Conservation (phyloP, 164 flowering plant genomes). For the Brasenia schreberi region DNA sequence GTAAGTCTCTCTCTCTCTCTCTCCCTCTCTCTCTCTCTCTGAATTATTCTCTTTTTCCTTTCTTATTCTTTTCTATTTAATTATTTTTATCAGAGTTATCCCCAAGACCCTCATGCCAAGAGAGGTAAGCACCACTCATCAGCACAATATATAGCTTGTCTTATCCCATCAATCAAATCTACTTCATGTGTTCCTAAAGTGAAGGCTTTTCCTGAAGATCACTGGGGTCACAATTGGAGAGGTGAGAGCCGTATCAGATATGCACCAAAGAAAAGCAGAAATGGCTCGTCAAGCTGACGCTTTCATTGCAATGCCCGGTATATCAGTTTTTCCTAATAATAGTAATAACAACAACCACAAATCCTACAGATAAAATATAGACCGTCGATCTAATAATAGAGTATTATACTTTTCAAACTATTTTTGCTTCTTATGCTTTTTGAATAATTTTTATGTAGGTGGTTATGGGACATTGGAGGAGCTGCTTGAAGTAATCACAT, state of each 20-base stretch:
- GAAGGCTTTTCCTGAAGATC: slow-evolving; percentile 25
- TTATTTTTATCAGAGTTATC: slow-evolving; percentile 46
- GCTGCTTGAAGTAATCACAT: slow-evolving; percentile 61
- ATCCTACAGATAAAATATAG: too few relatives aligned
- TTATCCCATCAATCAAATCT: not conserved
- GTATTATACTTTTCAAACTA: too few relatives aligned
- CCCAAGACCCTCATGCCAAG: slow-evolving; percentile 74
- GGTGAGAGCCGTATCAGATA: slow-evolving; percentile 70
- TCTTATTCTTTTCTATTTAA: slow-evolving; percentile 1
- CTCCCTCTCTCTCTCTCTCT: not conserved
- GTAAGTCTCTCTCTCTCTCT: slow-evolving; percentile 14
- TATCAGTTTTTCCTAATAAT: not conserved
- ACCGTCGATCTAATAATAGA: too few relatives aligned
- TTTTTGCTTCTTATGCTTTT: not conserved
- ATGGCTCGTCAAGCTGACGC: slow-evolving; percentile 56
- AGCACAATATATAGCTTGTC: not conserved
- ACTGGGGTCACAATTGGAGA: slow-evolving; percentile 84
- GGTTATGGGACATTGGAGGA: slow-evolving; percentile 73
- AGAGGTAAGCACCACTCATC: slow-evolving; percentile 38
- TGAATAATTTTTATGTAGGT: slow-evolving; percentile 16
- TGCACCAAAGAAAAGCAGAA: slow-evolving; percentile 94
- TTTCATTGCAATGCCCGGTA: slow-evolving; percentile 93
- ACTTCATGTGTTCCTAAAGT: not conserved
- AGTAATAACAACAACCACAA: too few relatives aligned
- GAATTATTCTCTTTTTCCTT: not conserved